These are phyloP conservation scores for Adansonia grandidieri DNA, from an alignment of 441 rosid species.

Conservation along the genomic window DNA sequence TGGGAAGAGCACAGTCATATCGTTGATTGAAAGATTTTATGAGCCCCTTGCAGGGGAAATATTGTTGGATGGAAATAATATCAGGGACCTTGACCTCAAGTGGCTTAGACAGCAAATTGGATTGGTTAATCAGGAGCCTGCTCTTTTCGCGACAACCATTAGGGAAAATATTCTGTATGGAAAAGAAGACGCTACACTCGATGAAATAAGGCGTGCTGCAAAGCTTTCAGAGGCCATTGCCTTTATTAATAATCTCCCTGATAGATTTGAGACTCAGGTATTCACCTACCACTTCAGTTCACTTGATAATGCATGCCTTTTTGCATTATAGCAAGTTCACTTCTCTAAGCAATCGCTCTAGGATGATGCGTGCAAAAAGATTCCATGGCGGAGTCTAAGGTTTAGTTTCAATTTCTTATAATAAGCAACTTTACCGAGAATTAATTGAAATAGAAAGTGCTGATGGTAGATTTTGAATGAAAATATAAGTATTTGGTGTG, in stretches of 20 bases:
- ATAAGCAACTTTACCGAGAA: not conserved
- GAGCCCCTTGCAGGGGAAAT: slow-evolving; percentile 73
- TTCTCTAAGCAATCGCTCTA: too few species aligned
- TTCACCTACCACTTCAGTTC: not conserved
- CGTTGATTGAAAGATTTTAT: slow-evolving; percentile 86
- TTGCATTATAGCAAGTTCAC: too few species aligned
- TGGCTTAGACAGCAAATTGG: slow-evolving; percentile 93
- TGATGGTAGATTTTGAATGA: too few species aligned
- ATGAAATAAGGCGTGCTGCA: slow-evolving; percentile 78
- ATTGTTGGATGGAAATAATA: slow-evolving; percentile 63
- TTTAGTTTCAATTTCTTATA: not conserved
- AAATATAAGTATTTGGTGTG: not conserved
- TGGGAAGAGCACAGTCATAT: slow-evolving; percentile 86
- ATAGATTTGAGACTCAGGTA: slow-evolving; percentile 94
- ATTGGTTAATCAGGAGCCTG: slow-evolving; percentile 94
- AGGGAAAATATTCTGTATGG: slow-evolving; percentile 92
- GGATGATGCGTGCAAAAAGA: not conserved
- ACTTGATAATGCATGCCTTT: too few species aligned
- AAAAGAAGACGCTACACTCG: slow-evolving; percentile 73
- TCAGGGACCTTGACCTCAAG: slow-evolving; percentile 69
- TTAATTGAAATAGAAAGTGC: too few species aligned
- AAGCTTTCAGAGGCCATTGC: slow-evolving; percentile 86
- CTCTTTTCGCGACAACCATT: slow-evolving; percentile 86
- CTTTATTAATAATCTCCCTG: slow-evolving; percentile 88
- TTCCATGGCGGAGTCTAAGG: not conserved